A percentile compares a stretch with the other conserved stretches of the same genome.
These are phyloP conservation scores for Selaginella tamariscina DNA, from an alignment of 75 land plant species.

Conservation along the genomic window DNA sequence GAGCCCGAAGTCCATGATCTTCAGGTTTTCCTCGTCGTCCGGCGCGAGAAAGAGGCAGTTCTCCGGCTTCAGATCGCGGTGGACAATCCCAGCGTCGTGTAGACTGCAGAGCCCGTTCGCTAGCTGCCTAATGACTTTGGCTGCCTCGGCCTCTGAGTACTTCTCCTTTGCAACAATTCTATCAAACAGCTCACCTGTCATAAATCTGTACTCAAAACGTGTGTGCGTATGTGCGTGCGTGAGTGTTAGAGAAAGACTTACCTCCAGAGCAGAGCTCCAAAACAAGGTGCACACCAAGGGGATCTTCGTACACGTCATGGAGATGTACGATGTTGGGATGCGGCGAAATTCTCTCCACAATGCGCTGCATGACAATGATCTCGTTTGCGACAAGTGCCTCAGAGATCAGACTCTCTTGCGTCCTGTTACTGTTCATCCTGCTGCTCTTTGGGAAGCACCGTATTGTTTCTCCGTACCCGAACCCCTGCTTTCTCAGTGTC, in stretches of 20 bases:
- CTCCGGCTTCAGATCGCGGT: background rate
- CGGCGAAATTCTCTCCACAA: conserved; percentile 49
- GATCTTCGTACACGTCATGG: background rate
- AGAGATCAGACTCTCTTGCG: conserved; percentile 32
- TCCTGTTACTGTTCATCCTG: background rate
- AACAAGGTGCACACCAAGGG: background rate
- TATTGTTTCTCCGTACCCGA: background rate
- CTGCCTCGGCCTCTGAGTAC: background rate
- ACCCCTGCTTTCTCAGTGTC: conserved; percentile 34
- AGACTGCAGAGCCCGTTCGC: background rate
- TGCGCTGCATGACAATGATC: conserved; percentile 45
- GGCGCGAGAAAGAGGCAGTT: background rate
- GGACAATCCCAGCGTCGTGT: background rate
- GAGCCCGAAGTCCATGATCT: conserved; percentile 7
- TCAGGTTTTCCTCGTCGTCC: background rate
- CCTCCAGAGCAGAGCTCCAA: background rate
- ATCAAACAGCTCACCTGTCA: background rate
- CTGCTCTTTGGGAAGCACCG: too few species aligned
- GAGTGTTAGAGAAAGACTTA: too few species aligned
- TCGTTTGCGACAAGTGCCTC: conserved; percentile 61
- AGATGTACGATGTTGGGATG: conserved; percentile 16
- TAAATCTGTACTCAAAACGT: too few species aligned
- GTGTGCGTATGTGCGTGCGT: too few species aligned
- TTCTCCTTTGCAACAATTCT: background rate
- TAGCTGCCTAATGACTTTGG: background rate